These are phyloP conservation scores for Triticum urartu DNA, from an alignment of 176 grass and related monocot genomes.

Conservation along the genomic window DNA sequence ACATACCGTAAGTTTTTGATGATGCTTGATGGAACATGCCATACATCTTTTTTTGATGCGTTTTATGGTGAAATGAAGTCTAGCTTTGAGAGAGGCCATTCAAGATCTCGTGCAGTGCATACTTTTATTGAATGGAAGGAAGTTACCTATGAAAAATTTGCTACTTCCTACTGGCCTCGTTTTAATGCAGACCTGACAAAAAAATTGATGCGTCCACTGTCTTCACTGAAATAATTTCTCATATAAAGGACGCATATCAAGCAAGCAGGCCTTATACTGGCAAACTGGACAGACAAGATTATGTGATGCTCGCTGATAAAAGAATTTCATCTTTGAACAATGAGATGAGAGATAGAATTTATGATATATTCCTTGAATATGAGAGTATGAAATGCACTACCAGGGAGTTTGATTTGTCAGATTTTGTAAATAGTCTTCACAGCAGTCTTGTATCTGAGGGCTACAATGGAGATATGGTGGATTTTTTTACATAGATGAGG, in stretches of 20 bases:
- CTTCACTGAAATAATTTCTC: constrained; percentile 87
- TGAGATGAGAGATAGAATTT: constrained; percentile 49
- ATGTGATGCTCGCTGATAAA: constrained; percentile 61
- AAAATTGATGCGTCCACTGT: constrained; percentile 65
- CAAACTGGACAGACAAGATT: constrained; percentile 43
- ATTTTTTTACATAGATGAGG: constrained; percentile 93
- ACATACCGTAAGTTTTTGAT: constrained; percentile 71
- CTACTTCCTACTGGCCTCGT: constrained; percentile 69
- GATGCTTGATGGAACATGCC: constrained; percentile 85
- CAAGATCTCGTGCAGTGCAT: constrained; percentile 55
- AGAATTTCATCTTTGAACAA: constrained; percentile 57
- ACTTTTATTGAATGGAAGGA: constrained; percentile 68
- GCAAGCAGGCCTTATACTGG: neutral
- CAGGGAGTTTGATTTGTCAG: constrained; percentile 76
- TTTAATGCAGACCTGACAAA: constrained; percentile 66
- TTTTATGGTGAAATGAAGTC: constrained; percentile 46
- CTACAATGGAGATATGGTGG: constrained; percentile 47
- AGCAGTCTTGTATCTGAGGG: constrained; percentile 34
- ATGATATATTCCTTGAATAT: constrained; percentile 80
- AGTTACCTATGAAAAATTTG: constrained; percentile 77
- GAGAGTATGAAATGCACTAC: constrained; percentile 55
- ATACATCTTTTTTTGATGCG: constrained; percentile 65
- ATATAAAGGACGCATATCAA: constrained; percentile 63
- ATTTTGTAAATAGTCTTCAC: constrained; percentile 76
- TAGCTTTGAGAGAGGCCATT: constrained; percentile 40